Evolutionary conservation across 345 rosid genomes (phyloP), one percentile per base, ranked within the genome.

Genomic region (Ceriops zippeliana): DNA sequence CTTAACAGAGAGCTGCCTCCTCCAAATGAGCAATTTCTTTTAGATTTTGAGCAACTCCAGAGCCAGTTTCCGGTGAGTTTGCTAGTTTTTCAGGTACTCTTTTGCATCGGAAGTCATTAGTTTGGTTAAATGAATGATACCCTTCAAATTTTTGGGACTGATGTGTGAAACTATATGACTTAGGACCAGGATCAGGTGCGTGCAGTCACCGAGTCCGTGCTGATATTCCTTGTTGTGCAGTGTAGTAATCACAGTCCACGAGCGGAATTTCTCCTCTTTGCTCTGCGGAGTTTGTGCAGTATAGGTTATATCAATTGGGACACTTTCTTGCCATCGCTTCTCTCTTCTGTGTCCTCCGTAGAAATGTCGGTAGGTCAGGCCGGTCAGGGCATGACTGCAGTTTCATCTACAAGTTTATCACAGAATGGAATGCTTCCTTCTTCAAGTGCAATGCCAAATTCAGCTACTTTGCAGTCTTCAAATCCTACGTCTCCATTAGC

Each of bases 191-290:
- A 91, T 53, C 99, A 95, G 54, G 30, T 91, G 83, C 92, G 86
- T 66, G 74, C 86, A 52, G 89, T 87, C 61, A 85, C 98, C 2
- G 99, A 95, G 72, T 81, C 93, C 35, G 87, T 90, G 62, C 82
- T 91, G 74, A 87, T 90, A 82, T 81, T 89, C 73, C 71, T 90
- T 80, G 98, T 90, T 68, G 78, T 85, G 73, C 90, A 80, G 76
- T 91, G 93, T 64, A 85, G 96, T 75, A 75, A 77, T 73, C 99
- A 95, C 79, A 97, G 87, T 53, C 97, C 97, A 20, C 77, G 92
- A 47, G 92, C 99, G 9, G 98, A 91, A 61, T 95, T 95, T 81
- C 89, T 95, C 65, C 96, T 95, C 65, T 95, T 91, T 86, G 87
- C 97, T 46, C 75, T 92, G 62, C 90, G 87, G 76, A 85, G 85